Percentiles rank a stretch among this genome's conserved stretches.
Conservation (phyloP, 1,284 basidiomycete species). For the Inonotus obliquus region DNA sequence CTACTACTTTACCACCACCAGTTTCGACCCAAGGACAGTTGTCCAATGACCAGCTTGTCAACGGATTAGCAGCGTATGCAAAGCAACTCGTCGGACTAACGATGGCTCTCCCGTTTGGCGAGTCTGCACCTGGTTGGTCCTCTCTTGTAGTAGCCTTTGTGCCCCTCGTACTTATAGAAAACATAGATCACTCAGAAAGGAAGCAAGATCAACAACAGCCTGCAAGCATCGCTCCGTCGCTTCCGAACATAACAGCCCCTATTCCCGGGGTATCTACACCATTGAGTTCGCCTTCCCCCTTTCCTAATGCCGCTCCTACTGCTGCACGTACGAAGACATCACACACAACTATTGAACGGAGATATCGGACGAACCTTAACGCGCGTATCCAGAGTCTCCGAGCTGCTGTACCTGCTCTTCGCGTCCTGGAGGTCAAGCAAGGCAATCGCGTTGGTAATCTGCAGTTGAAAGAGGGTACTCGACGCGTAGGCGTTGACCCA, state of each 20-base stretch:
- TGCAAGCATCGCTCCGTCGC: constrained; percentile 26
- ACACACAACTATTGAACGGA: constrained; percentile 88
- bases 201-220: constrained; percentile 17
- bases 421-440: constrained; percentile 50
- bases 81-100: constrained; percentile 16
- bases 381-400: constrained; percentile 82
- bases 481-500: constrained; percentile 26
- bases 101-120: constrained; percentile 12
- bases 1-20: background rate
- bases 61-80: constrained; percentile 14
- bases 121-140: constrained; percentile 22
- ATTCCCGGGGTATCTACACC: constrained; percentile 29
- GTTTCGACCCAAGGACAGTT: background rate
- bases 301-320: constrained; percentile 25
- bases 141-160: constrained; percentile 8
- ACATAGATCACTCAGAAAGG: background rate
- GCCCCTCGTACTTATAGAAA: background rate
- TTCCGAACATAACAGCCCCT: constrained; percentile 23
- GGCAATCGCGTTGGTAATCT: constrained; percentile 41
- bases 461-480: constrained; percentile 35
- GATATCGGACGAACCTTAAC: constrained; percentile 88
- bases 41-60: constrained; percentile 8
- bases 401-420: constrained; percentile 77
- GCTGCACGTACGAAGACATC: constrained; percentile 69
- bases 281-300: constrained; percentile 27